Conservation (phyloP, 2,329 filamentous ascomycete genomes). For the Pseudocercospora ulei region DNA sequence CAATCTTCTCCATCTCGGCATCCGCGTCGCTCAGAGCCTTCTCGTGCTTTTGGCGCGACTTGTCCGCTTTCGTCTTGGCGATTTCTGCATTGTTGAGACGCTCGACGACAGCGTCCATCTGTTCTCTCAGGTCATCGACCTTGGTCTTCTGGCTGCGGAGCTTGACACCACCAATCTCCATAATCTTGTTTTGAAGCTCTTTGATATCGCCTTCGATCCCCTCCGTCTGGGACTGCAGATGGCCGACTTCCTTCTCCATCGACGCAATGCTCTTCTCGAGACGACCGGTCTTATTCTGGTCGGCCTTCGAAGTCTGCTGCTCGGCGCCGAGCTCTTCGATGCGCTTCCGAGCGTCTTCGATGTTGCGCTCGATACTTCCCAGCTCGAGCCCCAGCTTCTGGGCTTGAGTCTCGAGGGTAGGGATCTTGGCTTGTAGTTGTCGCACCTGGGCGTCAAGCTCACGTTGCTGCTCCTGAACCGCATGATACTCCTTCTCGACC, state of each 20-base stretch:
- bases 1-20: conserved; percentile 64
- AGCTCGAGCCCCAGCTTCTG: conserved; percentile 85
- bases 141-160: conserved; percentile 81
- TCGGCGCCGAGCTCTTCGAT: conserved; percentile 75
- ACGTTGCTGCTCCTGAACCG: conserved; percentile 74
- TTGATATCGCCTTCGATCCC: conserved; percentile 91
- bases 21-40: conserved; percentile 70
- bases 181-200: conserved; percentile 86
- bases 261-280: conserved; percentile 69
- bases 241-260: conserved; percentile 67
- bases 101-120: conserved; percentile 70
- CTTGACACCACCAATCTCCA: conserved; percentile 93
- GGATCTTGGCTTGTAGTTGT: conserved; percentile 66
- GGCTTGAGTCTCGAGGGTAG: conserved; percentile 75
- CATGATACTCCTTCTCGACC: conserved; percentile 70
- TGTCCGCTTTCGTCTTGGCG: conserved; percentile 83
- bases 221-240: conserved; percentile 72
- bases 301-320: conserved; percentile 68
- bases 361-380: conserved; percentile 74
- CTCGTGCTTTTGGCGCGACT: conserved; percentile 76
- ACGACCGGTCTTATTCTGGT: conserved; percentile 61
- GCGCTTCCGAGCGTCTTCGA: conserved; percentile 72
- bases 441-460: conserved; percentile 66
- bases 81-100: conserved; percentile 79
- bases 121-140: conserved; percentile 78